Evolutionary conservation across 2,329 filamentous ascomycete genomes (phyloP), one percentile per base, ranked within the genome.

Genomic region (Neonectria hederae): DNA sequence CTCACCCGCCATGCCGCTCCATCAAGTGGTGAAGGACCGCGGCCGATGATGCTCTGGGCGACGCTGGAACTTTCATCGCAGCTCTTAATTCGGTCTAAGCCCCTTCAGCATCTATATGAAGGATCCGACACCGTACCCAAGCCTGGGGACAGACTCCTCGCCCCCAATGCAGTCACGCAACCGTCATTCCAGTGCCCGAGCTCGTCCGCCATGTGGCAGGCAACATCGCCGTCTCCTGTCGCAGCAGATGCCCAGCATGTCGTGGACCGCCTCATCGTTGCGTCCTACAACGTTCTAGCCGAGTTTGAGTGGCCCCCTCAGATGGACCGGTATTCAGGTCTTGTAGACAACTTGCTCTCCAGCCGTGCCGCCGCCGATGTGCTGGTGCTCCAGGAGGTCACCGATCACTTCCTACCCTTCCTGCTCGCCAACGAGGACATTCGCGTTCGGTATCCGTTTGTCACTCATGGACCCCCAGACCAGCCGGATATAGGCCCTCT

Each of bases 361-460:
- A 59, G 72, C 5, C 73, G 76, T 8, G 83, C 83, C 3, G 62
- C 71, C 0, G 78, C 85, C 8, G 84, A 87, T 60, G 75, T 86
- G 3, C 67, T 87, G 9, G 78, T 86, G 3, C 80, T 92, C 5
- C 84, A 91, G 72, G 89, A 91, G 76, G 86, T 91, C 1, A 89
- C 88, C 0, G 88, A 91, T 65, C 82, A 86, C 43, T 90, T 91
- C 64, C 81, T 92, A 0, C 80, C 82, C 0, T 83, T 82, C 61
- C 77, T 92, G 0, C 83, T 91, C 2, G 70, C 73, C 3, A 74
- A 86, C 59, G 63, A 76, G 2, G 70, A 76, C 2, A 78, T 91
- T 24, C 80, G 81, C 28, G 67, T 75, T 11, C 76, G 74, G 2
- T 91, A 89, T 66, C 81, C 83, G 1, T 90, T 84, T 71, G 76